Base-by-base conservation (phyloP, 768 basidiomycete species). In the Termitomyces sp. region DNA sequence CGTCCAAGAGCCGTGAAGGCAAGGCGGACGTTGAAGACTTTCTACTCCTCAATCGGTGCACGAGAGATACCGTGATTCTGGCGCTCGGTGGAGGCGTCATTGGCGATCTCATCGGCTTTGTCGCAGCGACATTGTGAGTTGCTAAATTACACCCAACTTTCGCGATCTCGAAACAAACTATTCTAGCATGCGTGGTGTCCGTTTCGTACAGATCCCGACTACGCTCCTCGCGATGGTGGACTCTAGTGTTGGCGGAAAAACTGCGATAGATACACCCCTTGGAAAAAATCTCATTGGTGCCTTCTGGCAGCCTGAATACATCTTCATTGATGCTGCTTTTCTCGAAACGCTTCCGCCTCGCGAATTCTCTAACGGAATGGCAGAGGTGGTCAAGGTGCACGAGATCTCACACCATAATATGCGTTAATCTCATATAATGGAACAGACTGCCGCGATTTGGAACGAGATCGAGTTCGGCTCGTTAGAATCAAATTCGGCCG, bases 281-380 rank as follows among this genome's bases (percentile, higher is more conserved):
- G 97, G 97, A 52, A 99, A 99, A 76, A 99, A 99, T 71, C 82
- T 98, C 60, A 93, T 99, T 61, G 97, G 97, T 55, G 90, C 96
- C 5, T 99, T 98, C 77, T 94, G 94, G 92, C 96, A 98, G 71
- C 97, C 97, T 0, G 84, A 90, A 63, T 98, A 88, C 76, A 88
- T 98, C 66, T 99, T 99, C 73, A 96, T 98, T 60, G 97, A 99
- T 68, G 89, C 91, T 23, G 89, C 95, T 1, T 96, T 97, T 78
- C 82, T 99, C 53, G 92, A 94, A 65, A 94, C 92, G 1, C 84
- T 99, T 2, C 95, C 95, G 0, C 71, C 84, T 31, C 80, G 96
- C 51, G 97, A 98, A 69, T 93, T 98, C 58, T 90, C 92, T n/a
- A 98, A 98, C 64, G 96, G 97, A 35, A 96, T 99, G 89, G 96